Base-by-base conservation (phyloP, 345 rosid species). In the Linum usitatissimum region DNA sequence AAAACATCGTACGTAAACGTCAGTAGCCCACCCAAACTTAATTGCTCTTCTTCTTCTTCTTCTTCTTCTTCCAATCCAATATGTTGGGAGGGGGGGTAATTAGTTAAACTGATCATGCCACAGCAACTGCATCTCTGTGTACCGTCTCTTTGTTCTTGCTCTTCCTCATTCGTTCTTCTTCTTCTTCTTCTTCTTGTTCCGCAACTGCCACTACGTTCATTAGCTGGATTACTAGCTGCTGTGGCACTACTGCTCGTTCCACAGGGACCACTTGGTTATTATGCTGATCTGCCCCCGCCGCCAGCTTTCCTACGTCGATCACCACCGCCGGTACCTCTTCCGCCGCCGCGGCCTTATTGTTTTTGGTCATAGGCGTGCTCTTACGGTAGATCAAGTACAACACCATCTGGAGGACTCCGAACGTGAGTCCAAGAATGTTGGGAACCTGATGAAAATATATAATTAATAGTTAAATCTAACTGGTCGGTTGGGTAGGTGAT, bases 331-430 rank as follows among this genome's bases (percentile, higher is more conserved):
- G 31, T 55, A 78, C 51, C 55, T 84, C 84, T 0, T 81, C 77
- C 30, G 76, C 77, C 30, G 76, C 45, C 66, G 85, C 64, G 51
- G 63, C 39, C 60, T 78, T 1, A 34, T 34, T 21, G 75, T 74
- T 68, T 75, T 81, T 6, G 76, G 14, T 7, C 6, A 71, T 57
- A 45, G 51, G 14, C 5, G 17, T 45, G 15, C 51, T 45, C 51
- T 80, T 86, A 66, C 68, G 82, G 70, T 87, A 93, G 7, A 93
- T 72, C 71, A 80, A 45, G 60, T 87, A 94, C 45, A 94, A 96
- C 31, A 79, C 20, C 92, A 86, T 90, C 23, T 90, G 97, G 59
- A 82, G 55, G 6, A 85, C 60, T 1, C 97, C 99, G 9, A 88
- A 85, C 45, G 76, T 12, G 42, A 94, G 87, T 5, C 99, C 99